Conservation (phyloP, 176 grass and related monocot genomes). For the Saccharum spontaneum region DNA sequence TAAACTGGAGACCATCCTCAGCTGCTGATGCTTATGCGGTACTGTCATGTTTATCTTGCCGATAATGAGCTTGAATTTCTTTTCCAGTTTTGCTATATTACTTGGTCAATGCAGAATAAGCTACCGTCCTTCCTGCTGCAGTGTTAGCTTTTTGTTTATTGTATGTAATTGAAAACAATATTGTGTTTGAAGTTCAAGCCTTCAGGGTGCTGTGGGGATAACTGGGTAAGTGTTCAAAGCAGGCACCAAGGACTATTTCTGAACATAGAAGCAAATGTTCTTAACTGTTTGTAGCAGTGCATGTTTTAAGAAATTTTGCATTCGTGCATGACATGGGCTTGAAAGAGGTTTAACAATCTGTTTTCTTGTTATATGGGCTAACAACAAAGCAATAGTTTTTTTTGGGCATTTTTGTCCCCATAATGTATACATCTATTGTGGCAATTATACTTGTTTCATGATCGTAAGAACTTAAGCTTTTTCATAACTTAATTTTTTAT, state of each 20-base stretch:
- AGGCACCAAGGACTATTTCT: no score
- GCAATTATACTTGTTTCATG: constrained; percentile 1
- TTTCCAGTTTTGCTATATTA: not conserved
- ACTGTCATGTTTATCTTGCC: not conserved
- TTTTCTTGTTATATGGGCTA: not conserved
- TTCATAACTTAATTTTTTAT: not conserved
- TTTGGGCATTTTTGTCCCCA: no score
- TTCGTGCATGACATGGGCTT: no score
- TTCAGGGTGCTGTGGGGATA: no score
- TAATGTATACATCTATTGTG: no score
- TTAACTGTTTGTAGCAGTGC: no score
- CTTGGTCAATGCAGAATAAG: not conserved
- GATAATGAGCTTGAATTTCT: not conserved
- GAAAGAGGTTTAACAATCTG: no score
- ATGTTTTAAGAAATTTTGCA: no score
- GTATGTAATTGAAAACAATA: not conserved
- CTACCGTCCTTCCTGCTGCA: not conserved
- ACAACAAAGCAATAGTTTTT: not conserved
- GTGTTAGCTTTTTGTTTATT: not conserved
- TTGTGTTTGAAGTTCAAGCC: no score
- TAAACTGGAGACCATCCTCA: constrained; percentile 46
- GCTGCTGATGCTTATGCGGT: not conserved
- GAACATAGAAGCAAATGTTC: no score
- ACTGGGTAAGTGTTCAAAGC: no score
- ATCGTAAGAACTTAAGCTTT: not conserved